Base-by-base conservation (phyloP, 495 filamentous ascomycete genomes). In the Xeromyces bisporus region DNA sequence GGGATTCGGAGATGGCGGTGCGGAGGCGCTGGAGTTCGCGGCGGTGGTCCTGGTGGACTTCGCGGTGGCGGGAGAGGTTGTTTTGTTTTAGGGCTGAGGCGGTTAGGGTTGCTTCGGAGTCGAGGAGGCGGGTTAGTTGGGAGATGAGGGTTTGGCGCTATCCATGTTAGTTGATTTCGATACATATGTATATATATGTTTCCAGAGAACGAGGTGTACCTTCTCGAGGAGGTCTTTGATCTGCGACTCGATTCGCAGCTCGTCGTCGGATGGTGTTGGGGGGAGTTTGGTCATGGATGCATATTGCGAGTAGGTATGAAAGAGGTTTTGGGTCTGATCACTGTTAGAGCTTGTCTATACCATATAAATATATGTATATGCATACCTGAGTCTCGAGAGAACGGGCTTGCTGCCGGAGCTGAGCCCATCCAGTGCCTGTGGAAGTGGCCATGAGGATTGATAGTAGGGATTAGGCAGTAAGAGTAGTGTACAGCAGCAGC, bases 261-360 rank as follows among this genome's bases (percentile, higher is more conserved):
- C 87, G 44, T 94, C 85, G 40, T 86, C 77, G 37, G 78, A 77
- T 5, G 89, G 80, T 45, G 84, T 83, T 11, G 69, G 58, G 18
- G 86, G 77, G 29, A 91, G 77, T 46, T 78, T 79, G 6, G 79
- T 55, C 39, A 76, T 69, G 0, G 78, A 75, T n/a, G 84, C 77
- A 64, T 79, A 93, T 59, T 94, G 83, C 6, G 91, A 85, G 55
- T 93, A 97, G 27, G 77, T 92, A 51, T 93, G 83, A 52, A 97
- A 92, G 31, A 89, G 73, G 35, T 67, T 71, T 51, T 94, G 85
- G 23, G 91, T 94, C 89, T 97, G 41, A 28, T 28, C 17, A 24
- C 20, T 12, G 6, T 23, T 17, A 16, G 7, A n/a, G 12, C 3
- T 13, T 16, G 23, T n/a, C 6, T 24, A 24, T 6, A 24, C 23